These are phyloP conservation scores for Geotrichum cucujoidarum DNA, from an alignment of 1,139 yeast species.

Conservation along the genomic window DNA sequence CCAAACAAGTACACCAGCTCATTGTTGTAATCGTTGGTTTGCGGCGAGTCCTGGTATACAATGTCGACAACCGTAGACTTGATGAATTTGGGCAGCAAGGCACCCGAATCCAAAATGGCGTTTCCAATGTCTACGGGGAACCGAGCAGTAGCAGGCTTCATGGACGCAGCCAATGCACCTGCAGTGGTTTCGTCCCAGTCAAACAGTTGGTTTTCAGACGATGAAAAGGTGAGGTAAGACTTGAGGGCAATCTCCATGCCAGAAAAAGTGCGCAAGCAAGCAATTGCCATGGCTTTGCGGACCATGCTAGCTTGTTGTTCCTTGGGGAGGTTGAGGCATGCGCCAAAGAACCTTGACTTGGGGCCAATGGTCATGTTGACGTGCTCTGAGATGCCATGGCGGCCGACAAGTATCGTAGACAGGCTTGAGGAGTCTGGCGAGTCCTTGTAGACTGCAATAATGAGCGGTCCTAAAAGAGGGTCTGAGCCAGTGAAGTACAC, in stretches of 20 bases:
- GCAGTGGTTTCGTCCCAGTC: constrained; percentile 72
- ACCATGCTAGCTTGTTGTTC: constrained; percentile 53
- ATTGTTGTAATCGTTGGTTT: constrained; percentile 61
- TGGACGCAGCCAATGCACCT: constrained; percentile 62
- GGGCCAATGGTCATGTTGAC: constrained; percentile 56
- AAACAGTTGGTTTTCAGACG: constrained; percentile 16
- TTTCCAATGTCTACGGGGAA: constrained; percentile 57
- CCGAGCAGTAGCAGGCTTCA: constrained; percentile 48
- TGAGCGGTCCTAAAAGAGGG: constrained; percentile 34
- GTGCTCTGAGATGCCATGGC: constrained; percentile 63
- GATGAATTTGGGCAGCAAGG: constrained; percentile 51
- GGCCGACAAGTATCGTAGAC: constrained; percentile 59
- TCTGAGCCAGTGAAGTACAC: constrained; percentile 39
- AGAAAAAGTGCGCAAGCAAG: constrained; percentile 64
- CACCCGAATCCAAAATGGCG: constrained; percentile 50
- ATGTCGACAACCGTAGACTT: constrained; percentile 65
- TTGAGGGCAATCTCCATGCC: constrained; percentile 40
- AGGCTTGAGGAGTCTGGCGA: constrained; percentile 30
- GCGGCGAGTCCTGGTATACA: constrained; percentile 54
- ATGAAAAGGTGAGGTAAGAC: constrained; percentile 15
- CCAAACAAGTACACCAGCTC: constrained; percentile 71
- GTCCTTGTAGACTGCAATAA: constrained; percentile 34
- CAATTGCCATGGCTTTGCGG: constrained; percentile 70
- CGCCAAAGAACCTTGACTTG: constrained; percentile 69
- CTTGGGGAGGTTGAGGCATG: constrained; percentile 62